Base-by-base conservation (phyloP, 768 basidiomycete species). In the Boletus patriciae region DNA sequence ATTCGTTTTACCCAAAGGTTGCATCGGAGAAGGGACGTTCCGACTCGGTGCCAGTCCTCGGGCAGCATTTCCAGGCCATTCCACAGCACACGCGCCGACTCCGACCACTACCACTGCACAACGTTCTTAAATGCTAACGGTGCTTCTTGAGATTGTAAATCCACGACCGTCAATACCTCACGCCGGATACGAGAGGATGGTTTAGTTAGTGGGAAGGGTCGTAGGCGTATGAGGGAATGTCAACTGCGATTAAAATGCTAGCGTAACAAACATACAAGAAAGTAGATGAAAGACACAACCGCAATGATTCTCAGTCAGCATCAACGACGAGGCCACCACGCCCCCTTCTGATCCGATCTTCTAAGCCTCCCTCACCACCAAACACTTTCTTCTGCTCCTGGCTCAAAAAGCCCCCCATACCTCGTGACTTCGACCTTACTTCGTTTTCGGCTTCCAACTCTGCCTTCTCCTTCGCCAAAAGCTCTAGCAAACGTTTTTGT, bases 341-440 rank as follows among this genome's bases (percentile, higher is more conserved):
- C 41, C 89, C 88, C 63, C 92, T 78, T 66, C 75, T 79, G 46
- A 94, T 85, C 55, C 90, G 77, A 38, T 94, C 91, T 69, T 91
- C 92, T 29, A 94, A 73, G 16, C 87, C 89, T 40, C 90, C 88
- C 9, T 75, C 71, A 25, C 88, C 90, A 45, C 90, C 86, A 72
- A 92, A 92, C 10, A 93, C 88, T 62, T 82, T 86, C 78, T 90
- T 92, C 77, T 88, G 85, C 68, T 95, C 93, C 21, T 86, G 78
- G 52, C 83, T 87, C 65, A 96, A 75, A 77, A 95, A 97, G 1
- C 78, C 79, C 44, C 88, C 90, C 78, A 88, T 86, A 3, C 90
- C 91, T 66, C 85, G 88, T 3, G 85, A 86, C 71, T 86, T 88
- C 21, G 76, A 77, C 41, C 92, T 77, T 44, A 81, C 80, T 29